Conservation (phyloP, 768 basidiomycete species). For the Lentinula edodes region DNA sequence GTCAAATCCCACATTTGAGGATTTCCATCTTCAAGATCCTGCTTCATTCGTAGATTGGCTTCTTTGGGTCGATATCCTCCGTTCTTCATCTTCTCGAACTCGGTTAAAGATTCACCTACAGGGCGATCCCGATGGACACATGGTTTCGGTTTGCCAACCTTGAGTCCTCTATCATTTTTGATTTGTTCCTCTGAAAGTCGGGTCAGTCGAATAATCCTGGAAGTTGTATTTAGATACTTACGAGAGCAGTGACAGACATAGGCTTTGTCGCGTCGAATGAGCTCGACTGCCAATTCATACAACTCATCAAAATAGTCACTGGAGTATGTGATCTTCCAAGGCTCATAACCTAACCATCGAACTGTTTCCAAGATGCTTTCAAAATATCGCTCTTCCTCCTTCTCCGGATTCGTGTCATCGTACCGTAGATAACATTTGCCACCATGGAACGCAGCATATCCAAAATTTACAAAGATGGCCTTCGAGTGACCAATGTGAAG, state of each 20-base stretch:
- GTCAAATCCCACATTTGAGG: conserved; percentile 99
- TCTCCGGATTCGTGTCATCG: conserved; percentile 98
- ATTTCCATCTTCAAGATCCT: conserved; percentile 87
- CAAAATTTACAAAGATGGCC: conserved; percentile 97
- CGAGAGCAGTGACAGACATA: conserved; percentile 97
- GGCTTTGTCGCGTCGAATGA: conserved; percentile 87
- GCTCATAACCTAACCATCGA: conserved; percentile 96
- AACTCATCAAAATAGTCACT: conserved; percentile 93
- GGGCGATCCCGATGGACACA: conserved; percentile 87
- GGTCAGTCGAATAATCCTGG: neutral
- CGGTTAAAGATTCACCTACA: conserved; percentile 76
- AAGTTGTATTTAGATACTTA: conserved; percentile 33
- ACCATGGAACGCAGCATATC: conserved; percentile 93
- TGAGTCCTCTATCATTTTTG: conserved; percentile 80
- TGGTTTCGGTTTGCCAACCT: conserved; percentile 71
- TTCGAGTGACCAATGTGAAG: conserved; percentile 97
- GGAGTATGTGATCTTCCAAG: conserved; percentile 98
- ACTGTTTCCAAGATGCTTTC: conserved; percentile 95
- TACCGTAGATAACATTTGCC: conserved; percentile 93
- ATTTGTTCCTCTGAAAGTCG: conserved; percentile 78
- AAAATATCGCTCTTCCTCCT: conserved; percentile 94
- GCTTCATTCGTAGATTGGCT: conserved; percentile 95
- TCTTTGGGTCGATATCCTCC: conserved; percentile 90
- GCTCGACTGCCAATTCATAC: conserved; percentile 80
- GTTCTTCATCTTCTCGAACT: conserved; percentile 90